Base-by-base conservation (phyloP, 345 rosid species). In the Eucalyptus cloeziana region DNA sequence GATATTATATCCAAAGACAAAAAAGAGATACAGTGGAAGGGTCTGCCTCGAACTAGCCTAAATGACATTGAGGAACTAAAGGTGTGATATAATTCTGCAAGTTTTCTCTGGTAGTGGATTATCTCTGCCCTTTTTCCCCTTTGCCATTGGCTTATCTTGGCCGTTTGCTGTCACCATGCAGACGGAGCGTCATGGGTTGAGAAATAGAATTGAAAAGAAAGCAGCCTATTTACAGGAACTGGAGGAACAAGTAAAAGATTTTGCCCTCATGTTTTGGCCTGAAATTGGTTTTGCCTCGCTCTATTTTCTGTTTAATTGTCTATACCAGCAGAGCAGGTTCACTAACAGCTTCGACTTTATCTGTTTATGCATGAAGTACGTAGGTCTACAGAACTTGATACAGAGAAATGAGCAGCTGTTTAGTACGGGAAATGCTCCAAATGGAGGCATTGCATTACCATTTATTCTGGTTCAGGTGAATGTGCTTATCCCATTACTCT, bases 11-110 rank as follows among this genome's bases (percentile, higher is more conserved):
- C 99, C 14, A 98, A 98, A 91, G 98, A 97, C 94, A 97, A 98
- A 91, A 98, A 98, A 58, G 99, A 97, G 90, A 98, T 98, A 90
- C 99, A 95, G 56, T 98, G 99, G 99, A 96, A 94, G 93, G 99
- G 99, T 92, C 97, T 98, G 89, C 99, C 99, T 88, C 97, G 97
- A 45, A 95, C 99, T 56, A 98, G 98, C 91, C 93, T 96, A 88
- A 95, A 94, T 89, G 99, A 98, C 94, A 93, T 98, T 88, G 97
- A 98, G 92, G 99, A 96, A 92, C 88, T 98, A 89, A 98, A 98
- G 99, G 99, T 98, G 90, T 89, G 85, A 88, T 88, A 47, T 25
- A 33, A 50, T 50, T 86, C 88, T 47, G 51, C 89, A 47, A 64
- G 45, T 86, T 89, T 37, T n/a, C 87, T 71, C 31, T 49, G 33